Base-by-base conservation (phyloP, 805 yeast genomes). In the Starmerella sirachaensis region DNA sequence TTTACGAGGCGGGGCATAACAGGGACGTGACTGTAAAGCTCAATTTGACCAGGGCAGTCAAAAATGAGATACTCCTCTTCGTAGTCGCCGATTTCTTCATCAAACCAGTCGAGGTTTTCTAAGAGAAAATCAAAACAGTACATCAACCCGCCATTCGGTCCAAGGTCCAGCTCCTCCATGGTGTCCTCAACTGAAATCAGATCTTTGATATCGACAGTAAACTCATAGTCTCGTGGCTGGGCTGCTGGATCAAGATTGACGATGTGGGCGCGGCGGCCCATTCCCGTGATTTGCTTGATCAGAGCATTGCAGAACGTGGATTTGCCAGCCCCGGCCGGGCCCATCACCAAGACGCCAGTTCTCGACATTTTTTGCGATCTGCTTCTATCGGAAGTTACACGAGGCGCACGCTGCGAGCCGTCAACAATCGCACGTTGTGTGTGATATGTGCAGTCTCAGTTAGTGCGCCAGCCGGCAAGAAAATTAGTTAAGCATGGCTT, bases 241-340 rank as follows among this genome's bases (percentile, higher is more conserved):
- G 97, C 97, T 0, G 97, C 97, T 4, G 98, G 98, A 61, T 88
- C 97, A 36, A 88, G 63, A 56, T 91, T 91, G 13, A 91, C 96
- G 27, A 91, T 74, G 59, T 91, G 96, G 2, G 94, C 96, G 25
- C 93, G 66, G 45, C 98, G 75, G 1, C 97, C 97, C 24, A 81
- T 69, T 14, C 84, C 69, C 57, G 85, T 93, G 76, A 91, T 80
- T 58, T 88, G 80, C 1, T 88, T 62, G 31, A 91, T 78, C 43
- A 91, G 69, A 3, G 94, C 67, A 52, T 83, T 81, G 62, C 97
- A 88, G 55, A 88, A 91, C 0, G 98, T 84, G 32, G 91, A 75
- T 59, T 80, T 88, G 9, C 98, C 98, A 8, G 81, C 97, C 26
- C 98, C 98, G 1, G 98, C 98, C 14, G 98, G 98, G 1, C 98